Conservation (phyloP, 345 rosid genomes). For the Moringa oleifera region DNA sequence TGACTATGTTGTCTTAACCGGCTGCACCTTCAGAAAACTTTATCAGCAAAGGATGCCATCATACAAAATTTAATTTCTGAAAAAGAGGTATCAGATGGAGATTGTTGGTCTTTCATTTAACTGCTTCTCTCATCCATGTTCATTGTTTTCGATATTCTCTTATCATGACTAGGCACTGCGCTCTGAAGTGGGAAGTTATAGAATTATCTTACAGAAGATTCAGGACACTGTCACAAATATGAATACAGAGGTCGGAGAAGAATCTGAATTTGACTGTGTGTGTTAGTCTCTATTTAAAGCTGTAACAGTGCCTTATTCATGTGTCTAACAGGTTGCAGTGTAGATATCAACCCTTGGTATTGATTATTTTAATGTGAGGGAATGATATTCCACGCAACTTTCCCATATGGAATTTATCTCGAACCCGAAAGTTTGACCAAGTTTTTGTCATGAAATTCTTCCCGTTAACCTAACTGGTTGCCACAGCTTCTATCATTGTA, state of each 20-base stretch:
- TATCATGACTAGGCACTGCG: conserved; percentile 45
- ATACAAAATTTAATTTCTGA: conserved; percentile 57
- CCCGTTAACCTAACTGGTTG: not conserved
- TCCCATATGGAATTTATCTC: not conserved
- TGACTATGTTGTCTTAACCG: conserved; percentile 43
- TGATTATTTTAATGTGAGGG: not conserved
- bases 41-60: conserved; percentile 52
- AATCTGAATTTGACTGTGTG: conserved; percentile 14
- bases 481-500: not conserved
- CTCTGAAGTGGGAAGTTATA: conserved; percentile 48
- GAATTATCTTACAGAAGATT: conserved; percentile 48
- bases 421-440: not conserved
- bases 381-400: too few species aligned
- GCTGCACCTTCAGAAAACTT: conserved; percentile 61
- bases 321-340: not conserved
- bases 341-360: not conserved
- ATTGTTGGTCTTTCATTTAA: conserved; percentile 10
- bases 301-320: conserved; percentile 3
- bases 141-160: conserved; percentile 16
- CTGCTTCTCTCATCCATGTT: conserved; percentile 11
- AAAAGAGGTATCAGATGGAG: conserved; percentile 50
- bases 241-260: conserved; percentile 59
- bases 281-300: conserved; percentile 1
- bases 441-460: conserved; percentile 1
- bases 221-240: conserved; percentile 48